A percentile compares a stretch with the other conserved stretches of the same genome.
These are phyloP conservation scores for Phytomonas francai DNA, from an alignment of 208 protist genomes.

Conservation along the genomic window DNA sequence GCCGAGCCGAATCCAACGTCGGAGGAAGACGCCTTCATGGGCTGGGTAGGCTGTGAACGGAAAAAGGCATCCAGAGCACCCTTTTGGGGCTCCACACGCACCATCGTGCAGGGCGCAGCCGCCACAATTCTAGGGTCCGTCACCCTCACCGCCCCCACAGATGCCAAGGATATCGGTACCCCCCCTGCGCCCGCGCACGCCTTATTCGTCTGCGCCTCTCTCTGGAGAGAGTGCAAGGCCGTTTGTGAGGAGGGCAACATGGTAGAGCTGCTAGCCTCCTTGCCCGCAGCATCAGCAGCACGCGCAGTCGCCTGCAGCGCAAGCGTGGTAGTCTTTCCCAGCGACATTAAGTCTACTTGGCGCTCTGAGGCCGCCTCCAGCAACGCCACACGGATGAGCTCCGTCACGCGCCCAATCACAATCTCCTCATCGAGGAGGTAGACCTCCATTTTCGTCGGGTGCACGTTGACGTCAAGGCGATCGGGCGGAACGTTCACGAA, in stretches of 20 bases:
- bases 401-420: constrained; percentile 44
- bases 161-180: constrained; percentile 1
- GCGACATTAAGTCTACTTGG: constrained; percentile 54
- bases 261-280: constrained; percentile 15
- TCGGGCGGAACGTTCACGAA: constrained; percentile 84
- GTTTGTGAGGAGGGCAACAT: constrained; percentile 16
- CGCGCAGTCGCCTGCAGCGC: constrained; percentile 22
- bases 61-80: constrained; percentile 73
- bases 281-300: constrained; percentile 17
- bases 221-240: constrained; percentile 13
- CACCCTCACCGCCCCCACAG: neutral
- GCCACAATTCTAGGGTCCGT: constrained; percentile 12
- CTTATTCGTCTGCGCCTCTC: neutral
- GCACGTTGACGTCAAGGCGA: constrained; percentile 98
- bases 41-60: neutral
- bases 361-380: constrained; percentile 45
- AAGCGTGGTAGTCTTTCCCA: constrained; percentile 26
- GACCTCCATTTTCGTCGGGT: constrained; percentile 97
- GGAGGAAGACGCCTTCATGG: neutral
- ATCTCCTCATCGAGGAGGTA: constrained; percentile 77
- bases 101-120: constrained; percentile 55
- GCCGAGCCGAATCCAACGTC: neutral
- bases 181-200: too few species aligned
- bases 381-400: constrained; percentile 46
- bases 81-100: constrained; percentile 68